These are phyloP conservation scores for Abrus pulchellus DNA, from an alignment of 306 rosid genomes.

Conservation along the genomic window DNA sequence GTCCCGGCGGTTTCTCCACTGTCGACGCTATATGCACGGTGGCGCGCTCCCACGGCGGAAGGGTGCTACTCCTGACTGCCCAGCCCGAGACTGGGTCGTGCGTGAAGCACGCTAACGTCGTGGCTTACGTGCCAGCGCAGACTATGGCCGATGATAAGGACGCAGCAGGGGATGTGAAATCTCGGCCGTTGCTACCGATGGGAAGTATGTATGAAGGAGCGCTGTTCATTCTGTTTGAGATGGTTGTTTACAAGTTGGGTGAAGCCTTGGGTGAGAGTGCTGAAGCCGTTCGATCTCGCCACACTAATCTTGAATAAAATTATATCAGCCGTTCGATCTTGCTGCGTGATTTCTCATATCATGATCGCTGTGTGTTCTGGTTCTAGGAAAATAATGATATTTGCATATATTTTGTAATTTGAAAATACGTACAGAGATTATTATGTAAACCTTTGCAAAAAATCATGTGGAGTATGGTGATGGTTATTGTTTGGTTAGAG, in stretches of 20 bases:
- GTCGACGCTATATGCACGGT: constrained; percentile 80
- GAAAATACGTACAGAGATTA: not conserved
- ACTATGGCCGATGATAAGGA: constrained; percentile 88
- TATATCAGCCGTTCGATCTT: constrained; percentile 1
- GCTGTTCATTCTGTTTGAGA: constrained; percentile 88
- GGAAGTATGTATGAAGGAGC: constrained; percentile 96
- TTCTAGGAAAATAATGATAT: not conserved
- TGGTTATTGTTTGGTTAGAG: not conserved
- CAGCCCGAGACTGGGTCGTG: constrained; percentile 87
- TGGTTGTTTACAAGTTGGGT: constrained; percentile 79
- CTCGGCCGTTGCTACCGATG: constrained; percentile 87
- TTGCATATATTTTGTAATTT: not conserved
- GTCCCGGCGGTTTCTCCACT: constrained; percentile 91
- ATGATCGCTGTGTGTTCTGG: not conserved
- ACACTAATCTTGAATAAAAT: constrained; percentile 78
- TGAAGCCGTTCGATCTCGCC: constrained; percentile 85
- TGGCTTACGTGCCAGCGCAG: constrained; percentile 86
- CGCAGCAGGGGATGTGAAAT: constrained; percentile 31
- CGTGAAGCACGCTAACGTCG: constrained; percentile 66
- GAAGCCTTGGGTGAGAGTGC: constrained; percentile 69
- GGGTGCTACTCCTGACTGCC: constrained; percentile 82
- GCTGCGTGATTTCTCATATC: not conserved
- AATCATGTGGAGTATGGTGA: not conserved
- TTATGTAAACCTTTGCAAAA: not conserved
- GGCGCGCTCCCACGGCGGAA: constrained; percentile 71